Conservation (phyloP, 2,329 filamentous ascomycete genomes). For the Colletotrichum godetiae region DNA sequence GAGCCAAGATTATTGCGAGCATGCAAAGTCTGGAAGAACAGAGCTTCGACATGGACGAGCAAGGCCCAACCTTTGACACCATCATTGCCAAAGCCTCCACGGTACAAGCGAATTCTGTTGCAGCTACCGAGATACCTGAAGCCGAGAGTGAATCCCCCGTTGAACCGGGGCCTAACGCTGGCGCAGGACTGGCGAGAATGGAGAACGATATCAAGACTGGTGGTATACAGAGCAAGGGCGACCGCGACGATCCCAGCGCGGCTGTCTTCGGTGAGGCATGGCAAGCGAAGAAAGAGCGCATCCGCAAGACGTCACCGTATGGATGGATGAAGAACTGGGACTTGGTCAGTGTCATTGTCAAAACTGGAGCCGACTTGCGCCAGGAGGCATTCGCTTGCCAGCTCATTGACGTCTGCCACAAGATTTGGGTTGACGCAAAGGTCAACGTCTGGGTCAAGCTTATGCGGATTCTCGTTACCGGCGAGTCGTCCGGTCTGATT, state of each 20-base stretch:
- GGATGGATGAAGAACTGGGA: constrained; percentile 94
- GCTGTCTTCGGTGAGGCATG: constrained; percentile 90
- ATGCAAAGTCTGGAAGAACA: constrained; percentile 91
- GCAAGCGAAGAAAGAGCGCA: constrained; percentile 85
- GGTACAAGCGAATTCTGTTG: constrained; percentile 57
- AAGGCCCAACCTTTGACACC: constrained; percentile 80
- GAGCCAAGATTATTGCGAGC: constrained; percentile 88
- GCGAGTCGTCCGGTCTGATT: constrained; percentile 85
- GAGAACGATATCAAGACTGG: constrained; percentile 91
- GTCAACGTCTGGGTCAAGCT: constrained; percentile 88
- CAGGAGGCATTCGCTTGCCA: constrained; percentile 91
- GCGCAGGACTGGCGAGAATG: constrained; percentile 84
- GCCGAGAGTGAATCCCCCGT: constrained; percentile 66
- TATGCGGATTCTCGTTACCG: constrained; percentile 88
- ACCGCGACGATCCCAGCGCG: constrained; percentile 86
- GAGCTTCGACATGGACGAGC: constrained; percentile 79
- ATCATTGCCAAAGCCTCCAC: constrained; percentile 81
- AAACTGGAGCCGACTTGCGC: constrained; percentile 84
- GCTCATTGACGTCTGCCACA: constrained; percentile 83
- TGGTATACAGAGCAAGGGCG: constrained; percentile 82
- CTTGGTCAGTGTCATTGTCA: constrained; percentile 86
- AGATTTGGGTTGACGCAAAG: constrained; percentile 81
- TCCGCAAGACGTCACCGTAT: constrained; percentile 84
- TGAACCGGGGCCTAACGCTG: constrained; percentile 69
- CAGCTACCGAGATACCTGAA: constrained; percentile 56